These are phyloP conservation scores for Russula vinacea DNA, from an alignment of 768 basidiomycete species.

Conservation along the genomic window DNA sequence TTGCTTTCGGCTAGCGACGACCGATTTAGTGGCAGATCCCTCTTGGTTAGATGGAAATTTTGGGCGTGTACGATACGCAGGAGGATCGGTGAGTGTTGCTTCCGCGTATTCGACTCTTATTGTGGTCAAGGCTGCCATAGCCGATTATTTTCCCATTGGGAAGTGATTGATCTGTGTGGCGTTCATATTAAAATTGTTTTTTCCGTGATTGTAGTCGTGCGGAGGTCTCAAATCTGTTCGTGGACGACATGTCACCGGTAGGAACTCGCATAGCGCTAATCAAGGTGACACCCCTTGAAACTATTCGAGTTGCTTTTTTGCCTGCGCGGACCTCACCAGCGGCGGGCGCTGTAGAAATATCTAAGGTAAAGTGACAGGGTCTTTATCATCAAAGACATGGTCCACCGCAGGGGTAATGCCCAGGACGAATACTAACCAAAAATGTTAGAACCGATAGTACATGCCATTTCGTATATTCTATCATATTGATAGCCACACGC, in stretches of 20 bases:
- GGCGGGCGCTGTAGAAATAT: not conserved
- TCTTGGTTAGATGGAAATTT: not conserved
- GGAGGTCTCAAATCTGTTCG: not conserved
- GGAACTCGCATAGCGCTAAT: not conserved
- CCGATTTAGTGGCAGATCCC: not conserved
- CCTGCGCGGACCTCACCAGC: not conserved
- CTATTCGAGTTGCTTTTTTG: not conserved
- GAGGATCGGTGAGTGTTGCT: not conserved
- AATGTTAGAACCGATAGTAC: not conserved
- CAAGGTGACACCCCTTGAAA: not conserved
- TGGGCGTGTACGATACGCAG: not conserved
- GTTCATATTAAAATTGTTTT: not conserved
- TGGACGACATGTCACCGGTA: not conserved
- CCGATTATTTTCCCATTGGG: not conserved
- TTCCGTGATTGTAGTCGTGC: not conserved
- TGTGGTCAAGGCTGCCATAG: not conserved
- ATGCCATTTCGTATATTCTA: not conserved
- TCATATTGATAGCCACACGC: not conserved
- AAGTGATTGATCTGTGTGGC: slow-evolving; percentile 1
- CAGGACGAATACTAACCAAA: not conserved
- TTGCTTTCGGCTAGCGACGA: not conserved
- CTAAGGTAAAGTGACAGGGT: slow-evolving; percentile 11
- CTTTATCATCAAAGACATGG: not conserved
- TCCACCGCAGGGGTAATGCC: not conserved
- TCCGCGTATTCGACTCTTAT: not conserved